phyloP scores from a whole-genome alignment of 768 basidiomycete genomes.

The Panaeolus papilionaceus region DNA sequence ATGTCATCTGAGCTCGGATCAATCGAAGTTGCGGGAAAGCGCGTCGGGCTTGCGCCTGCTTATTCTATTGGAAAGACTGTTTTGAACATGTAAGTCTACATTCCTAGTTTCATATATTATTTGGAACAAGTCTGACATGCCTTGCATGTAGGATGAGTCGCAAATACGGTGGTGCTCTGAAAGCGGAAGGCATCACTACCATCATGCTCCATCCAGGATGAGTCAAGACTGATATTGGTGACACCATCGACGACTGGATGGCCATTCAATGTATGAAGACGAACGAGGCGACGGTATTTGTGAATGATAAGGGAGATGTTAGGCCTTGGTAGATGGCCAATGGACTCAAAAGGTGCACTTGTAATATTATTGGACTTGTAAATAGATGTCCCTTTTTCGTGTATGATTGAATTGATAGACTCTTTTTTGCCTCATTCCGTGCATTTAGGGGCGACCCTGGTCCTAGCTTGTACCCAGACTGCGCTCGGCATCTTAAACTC shows the following conservation, averaged over 20 bases:
- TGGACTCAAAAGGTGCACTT: too few species aligned
- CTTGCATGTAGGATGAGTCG: slow-evolving; percentile 23
- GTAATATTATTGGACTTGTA: too few species aligned
- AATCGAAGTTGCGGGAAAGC: slow-evolving; percentile 12
- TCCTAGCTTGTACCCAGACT: too few species aligned
- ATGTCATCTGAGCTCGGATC: slow-evolving; percentile 31
- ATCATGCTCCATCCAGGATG: slow-evolving; percentile 33
- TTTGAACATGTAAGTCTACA: slow-evolving; percentile 26
- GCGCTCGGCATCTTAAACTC: too few species aligned
- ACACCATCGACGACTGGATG: slow-evolving; percentile 30
- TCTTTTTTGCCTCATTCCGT: too few species aligned
- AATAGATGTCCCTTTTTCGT: too few species aligned
- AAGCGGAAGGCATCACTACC: slow-evolving; percentile 28
- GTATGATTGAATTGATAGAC: too few species aligned
- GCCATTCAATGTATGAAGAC: slow-evolving; percentile 1
- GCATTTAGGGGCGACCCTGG: too few species aligned
- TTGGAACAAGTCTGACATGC: too few species aligned
- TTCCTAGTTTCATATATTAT: too few species aligned
- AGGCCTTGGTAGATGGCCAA: background rate
- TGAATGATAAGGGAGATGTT: background rate
- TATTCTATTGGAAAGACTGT: slow-evolving; percentile 28
- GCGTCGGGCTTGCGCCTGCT: slow-evolving; percentile 18
- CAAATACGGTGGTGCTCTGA: slow-evolving; percentile 31
- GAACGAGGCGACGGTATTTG: background rate
- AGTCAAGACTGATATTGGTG: slow-evolving; percentile 29